Percentiles rank a stretch among this genome's conserved stretches.
These are phyloP conservation scores for Lactarius hengduanensis DNA, from an alignment of 768 basidiomycete species.

Conservation along the genomic window DNA sequence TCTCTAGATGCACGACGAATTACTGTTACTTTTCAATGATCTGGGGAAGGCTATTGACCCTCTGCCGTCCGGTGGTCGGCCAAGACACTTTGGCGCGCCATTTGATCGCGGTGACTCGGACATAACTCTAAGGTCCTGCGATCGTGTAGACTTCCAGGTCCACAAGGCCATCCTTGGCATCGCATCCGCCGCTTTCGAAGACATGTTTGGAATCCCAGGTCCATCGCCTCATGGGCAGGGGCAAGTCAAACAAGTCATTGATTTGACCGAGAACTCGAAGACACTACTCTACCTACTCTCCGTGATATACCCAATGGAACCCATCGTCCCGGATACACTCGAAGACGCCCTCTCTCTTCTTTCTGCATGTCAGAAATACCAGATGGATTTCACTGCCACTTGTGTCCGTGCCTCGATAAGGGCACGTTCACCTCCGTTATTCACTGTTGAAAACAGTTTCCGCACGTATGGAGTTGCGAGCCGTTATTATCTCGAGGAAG, in stretches of 20 bases:
- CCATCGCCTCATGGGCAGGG: neutral
- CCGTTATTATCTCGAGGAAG: constrained; percentile 12
- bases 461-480: constrained; percentile 16
- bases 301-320: constrained; percentile 1
- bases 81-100: constrained; percentile 9
- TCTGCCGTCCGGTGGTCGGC: neutral
- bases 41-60: neutral
- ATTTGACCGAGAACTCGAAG: constrained; percentile 10
- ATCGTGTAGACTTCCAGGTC: constrained; percentile 50
- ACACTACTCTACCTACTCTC: constrained; percentile 9
- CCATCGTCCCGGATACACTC: neutral
- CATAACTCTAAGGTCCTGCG: constrained; percentile 54
- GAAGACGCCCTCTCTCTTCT: constrained; percentile 11
- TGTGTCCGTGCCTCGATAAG: constrained; percentile 1
- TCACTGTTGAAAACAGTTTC: constrained; percentile 1
- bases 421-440: neutral
- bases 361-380: constrained; percentile 19
- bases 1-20: constrained; percentile 1
- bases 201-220: constrained; percentile 43
- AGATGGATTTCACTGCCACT: constrained; percentile 5
- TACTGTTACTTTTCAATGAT: neutral
- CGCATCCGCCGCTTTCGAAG: constrained; percentile 57
- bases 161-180: constrained; percentile 54
- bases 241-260: neutral
- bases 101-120: constrained; percentile 34